Evolutionary conservation across 495 filamentous ascomycete genomes (phyloP), one percentile per base, ranked within the genome.

Genomic region (Neurospora sp.): DNA sequence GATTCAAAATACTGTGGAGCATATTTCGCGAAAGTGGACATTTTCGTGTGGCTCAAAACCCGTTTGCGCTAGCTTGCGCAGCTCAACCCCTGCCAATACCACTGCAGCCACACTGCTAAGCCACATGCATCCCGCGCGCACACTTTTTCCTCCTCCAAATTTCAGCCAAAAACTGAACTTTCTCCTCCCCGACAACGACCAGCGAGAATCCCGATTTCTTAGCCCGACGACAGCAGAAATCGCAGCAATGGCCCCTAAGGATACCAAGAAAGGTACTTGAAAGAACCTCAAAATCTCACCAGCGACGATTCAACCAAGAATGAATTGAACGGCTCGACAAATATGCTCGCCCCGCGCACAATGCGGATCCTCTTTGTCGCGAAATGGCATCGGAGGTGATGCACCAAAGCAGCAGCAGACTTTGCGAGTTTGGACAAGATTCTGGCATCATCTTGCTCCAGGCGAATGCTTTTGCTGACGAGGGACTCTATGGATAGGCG

Each of bases 241-340:
- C 85, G 81, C 83, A 87, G 86, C 84, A 84, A 94, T 94, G 92
- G 90, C 90, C 82, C 92, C 92, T 81, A 91, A 81, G 78, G 79
- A 92, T 83, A 83, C 82, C 71, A 91, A 91, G 88, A 91, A 92
- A 89, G 90, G 91, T 93, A 89, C 81, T 81, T 82, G 76, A 80
- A 60, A 70, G 42, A 66, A 66, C 54, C 54, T 66, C 54, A 66
- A 66, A 66, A 35, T 35, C 14, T 35, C 54, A 66, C 23, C 20
- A 66, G 54, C 54, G 54, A 66, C 54, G 54, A 66, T 66, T 66
- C 54, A 9, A 69, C 42, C 74, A 20, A 54, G 39, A 74, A 79
- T 72, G 74, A 77, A 31, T 73, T 74, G 60, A 69, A 76, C 69
- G 54, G 27, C 54, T 66, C 54, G 54, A 77, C 78, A 70, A 77